These are phyloP conservation scores for Cladosporium halotolerans DNA, from an alignment of 2,329 filamentous ascomycete species.

Conservation along the genomic window DNA sequence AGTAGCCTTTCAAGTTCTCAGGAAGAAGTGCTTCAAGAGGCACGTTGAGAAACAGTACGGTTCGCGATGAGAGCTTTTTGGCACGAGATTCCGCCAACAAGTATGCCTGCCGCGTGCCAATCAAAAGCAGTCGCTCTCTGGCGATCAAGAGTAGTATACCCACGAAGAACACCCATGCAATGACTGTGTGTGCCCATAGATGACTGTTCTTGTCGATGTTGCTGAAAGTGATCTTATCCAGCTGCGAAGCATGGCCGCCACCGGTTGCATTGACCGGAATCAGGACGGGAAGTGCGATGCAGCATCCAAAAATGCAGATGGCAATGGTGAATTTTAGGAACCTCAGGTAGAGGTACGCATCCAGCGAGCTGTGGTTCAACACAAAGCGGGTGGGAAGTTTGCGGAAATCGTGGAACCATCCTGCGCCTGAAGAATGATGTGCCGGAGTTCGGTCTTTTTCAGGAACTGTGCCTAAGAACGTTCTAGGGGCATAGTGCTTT, in stretches of 20 bases:
- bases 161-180: slow-evolving; percentile 39
- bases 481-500: slow-evolving; percentile 29
- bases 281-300: slow-evolving; percentile 42
- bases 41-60: slow-evolving; percentile 44
- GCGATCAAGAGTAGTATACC: slow-evolving; percentile 38
- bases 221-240: slow-evolving; percentile 30
- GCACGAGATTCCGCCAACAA: slow-evolving; percentile 39
- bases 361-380: slow-evolving; percentile 43
- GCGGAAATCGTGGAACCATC: slow-evolving; percentile 46
- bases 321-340: slow-evolving; percentile 41
- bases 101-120: slow-evolving; percentile 45
- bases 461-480: slow-evolving; percentile 28
- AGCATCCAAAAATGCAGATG: slow-evolving; percentile 37
- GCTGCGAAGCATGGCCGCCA: slow-evolving; percentile 26
- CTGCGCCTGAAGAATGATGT: slow-evolving; percentile 18
- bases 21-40: slow-evolving; percentile 28
- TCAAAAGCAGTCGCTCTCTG: slow-evolving; percentile 41
- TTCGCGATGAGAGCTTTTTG: slow-evolving; percentile 41
- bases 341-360: slow-evolving; percentile 44
- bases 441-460: slow-evolving; percentile 28
- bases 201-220: slow-evolving; percentile 38
- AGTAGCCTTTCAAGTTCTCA: slow-evolving; percentile 28
- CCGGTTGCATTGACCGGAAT: slow-evolving; percentile 43
- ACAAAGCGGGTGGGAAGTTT: slow-evolving; percentile 40
- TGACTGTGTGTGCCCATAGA: slow-evolving; percentile 39